Conservation (phyloP, 2,329 filamentous ascomycete species). For the Juglanconis sp. region DNA sequence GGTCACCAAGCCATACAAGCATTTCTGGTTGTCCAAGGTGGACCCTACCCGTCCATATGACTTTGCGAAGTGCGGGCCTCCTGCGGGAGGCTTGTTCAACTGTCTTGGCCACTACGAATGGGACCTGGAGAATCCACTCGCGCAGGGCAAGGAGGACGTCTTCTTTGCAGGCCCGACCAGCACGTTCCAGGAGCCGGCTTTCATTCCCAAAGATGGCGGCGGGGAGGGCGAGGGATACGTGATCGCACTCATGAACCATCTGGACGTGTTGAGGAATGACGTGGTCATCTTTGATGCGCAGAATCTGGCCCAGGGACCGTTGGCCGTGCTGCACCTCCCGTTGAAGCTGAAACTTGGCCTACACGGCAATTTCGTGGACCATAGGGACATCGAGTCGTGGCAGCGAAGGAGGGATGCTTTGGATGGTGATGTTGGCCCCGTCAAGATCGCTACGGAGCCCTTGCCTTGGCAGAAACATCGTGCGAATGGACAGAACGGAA, state of each 20-base stretch:
- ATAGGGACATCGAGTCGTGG: conserved; percentile 42
- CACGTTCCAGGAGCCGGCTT: conserved; percentile 52
- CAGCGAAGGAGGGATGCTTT: conserved; percentile 29
- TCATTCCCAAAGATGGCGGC: conserved; percentile 41
- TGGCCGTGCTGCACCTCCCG: conserved; percentile 39
- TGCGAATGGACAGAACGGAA: conserved; percentile 5
- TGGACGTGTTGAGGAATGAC: conserved; percentile 43
- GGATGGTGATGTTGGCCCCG: conserved; percentile 36
- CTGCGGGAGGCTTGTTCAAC: conserved; percentile 43
- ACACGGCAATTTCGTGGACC: conserved; percentile 42
- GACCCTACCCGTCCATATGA: conserved; percentile 38
- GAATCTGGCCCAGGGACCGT: conserved; percentile 34
- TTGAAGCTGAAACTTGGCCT: conserved; percentile 38
- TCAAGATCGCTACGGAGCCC: conserved; percentile 32
- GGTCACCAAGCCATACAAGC: conserved; percentile 40
- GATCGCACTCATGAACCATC: conserved; percentile 43
- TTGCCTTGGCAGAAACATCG: conserved; percentile 35
- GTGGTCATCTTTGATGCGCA: conserved; percentile 41
- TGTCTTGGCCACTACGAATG: conserved; percentile 43
- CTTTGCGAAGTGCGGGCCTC: conserved; percentile 41
- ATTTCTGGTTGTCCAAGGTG: conserved; percentile 44
- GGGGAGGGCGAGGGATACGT: conserved; percentile 49
- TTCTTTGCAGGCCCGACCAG: conserved; percentile 43
- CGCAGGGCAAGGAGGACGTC: conserved; percentile 34
- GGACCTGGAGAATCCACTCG: conserved; percentile 23